These are phyloP conservation scores for Telopea speciosissima DNA, from an alignment of 177 flowering plant species.

Conservation along the genomic window DNA sequence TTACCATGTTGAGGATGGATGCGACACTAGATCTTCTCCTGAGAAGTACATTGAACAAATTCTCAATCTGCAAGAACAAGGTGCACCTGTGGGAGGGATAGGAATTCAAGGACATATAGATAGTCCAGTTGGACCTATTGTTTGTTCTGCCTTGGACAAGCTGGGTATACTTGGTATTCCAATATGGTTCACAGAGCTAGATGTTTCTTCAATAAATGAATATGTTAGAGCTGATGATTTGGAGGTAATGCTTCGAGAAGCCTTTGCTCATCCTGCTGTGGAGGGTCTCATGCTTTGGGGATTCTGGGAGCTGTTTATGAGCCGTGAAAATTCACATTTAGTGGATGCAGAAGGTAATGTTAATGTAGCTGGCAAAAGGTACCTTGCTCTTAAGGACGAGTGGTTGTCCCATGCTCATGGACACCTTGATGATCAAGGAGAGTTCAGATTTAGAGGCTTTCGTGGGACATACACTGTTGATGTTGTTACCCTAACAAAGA, in stretches of 20 bases:
- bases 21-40: constrained; percentile 62
- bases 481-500: constrained; percentile 27
- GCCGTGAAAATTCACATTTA: constrained; percentile 53
- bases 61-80: constrained; percentile 68
- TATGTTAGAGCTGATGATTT: constrained; percentile 52
- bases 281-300: constrained; percentile 82
- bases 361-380: constrained; percentile 73
- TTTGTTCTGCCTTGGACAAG: constrained; percentile 68
- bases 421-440: constrained; percentile 43
- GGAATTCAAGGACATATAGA: constrained; percentile 96
- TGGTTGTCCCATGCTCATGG: constrained; percentile 73
- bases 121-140: constrained; percentile 70
- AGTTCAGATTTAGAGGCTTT: constrained; percentile 75
- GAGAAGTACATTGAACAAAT: constrained; percentile 81
- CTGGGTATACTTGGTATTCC: constrained; percentile 86
- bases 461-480: constrained; percentile 62
- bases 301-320: constrained; percentile 60
- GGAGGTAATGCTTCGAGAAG: constrained; percentile 89
- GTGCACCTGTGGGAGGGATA: constrained; percentile 87
- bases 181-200: constrained; percentile 95
- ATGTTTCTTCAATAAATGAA: constrained; percentile 64
- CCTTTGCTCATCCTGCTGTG: constrained; percentile 86
- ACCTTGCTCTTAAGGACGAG: constrained; percentile 54
- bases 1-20: constrained; percentile 87
- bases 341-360: constrained; percentile 86